A percentile compares a stretch with the other conserved stretches of the same genome.
Conservation (phyloP, 176 grass and related monocot genomes). For the Rhynchospora tenuis region DNA sequence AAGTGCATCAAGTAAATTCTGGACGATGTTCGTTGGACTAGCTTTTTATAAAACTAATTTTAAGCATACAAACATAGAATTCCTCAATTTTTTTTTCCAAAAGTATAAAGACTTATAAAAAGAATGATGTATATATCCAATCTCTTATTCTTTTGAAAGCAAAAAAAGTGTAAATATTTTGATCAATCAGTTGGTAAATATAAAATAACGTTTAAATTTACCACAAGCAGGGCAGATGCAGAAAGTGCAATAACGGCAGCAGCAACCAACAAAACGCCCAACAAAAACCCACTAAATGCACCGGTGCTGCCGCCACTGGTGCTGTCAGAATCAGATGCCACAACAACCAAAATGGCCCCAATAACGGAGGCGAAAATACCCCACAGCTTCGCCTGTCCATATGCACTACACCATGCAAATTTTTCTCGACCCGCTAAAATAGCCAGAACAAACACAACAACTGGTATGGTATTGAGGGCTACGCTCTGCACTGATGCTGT, state of each 20-base stretch:
- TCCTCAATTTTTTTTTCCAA: too few species aligned
- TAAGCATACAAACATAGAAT: background rate
- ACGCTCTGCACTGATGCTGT: constrained; percentile 28
- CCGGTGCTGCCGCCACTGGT: background rate
- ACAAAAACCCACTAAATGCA: background rate
- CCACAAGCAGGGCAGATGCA: background rate
- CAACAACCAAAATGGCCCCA: constrained; percentile 9
- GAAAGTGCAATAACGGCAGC: background rate
- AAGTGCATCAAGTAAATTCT: too few species aligned
- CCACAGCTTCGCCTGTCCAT: constrained; percentile 24
- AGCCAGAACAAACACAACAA: constrained; percentile 24
- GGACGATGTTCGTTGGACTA: too few species aligned
- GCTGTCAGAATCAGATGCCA: background rate
- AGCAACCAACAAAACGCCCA: constrained; percentile 17
- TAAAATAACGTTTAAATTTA: background rate
- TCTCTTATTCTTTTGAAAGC: background rate
- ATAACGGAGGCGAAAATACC: background rate
- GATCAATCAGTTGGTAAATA: background rate
- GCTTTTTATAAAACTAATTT: too few species aligned
- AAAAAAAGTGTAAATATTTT: background rate
- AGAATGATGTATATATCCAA: too few species aligned
- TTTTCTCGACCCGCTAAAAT: constrained; percentile 9
- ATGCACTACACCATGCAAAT: constrained; percentile 4
- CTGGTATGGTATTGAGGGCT: constrained; percentile 22
- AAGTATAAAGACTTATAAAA: too few species aligned